These are phyloP conservation scores for Rubus parviflorus DNA, from an alignment of 306 rosid species.

Conservation along the genomic window DNA sequence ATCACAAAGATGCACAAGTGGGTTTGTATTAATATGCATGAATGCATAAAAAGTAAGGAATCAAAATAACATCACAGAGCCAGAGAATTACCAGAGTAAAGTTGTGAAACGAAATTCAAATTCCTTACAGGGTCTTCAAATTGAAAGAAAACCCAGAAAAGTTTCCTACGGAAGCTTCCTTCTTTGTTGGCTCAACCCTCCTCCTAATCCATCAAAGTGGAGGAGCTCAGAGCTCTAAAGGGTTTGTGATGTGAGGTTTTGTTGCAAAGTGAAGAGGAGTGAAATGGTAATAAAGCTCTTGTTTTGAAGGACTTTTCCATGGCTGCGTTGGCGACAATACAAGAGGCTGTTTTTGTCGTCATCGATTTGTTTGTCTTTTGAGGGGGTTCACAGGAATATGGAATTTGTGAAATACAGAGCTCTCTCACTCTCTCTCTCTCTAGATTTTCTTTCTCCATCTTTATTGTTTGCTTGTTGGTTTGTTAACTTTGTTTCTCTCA, in stretches of 20 bases:
- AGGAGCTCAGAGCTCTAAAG: slow-evolving; percentile 5
- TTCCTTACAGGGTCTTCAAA: slow-evolving; percentile 22
- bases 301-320: slow-evolving; percentile 33
- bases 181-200: background rate
- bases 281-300: slow-evolving; percentile 22
- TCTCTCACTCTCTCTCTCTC: slow-evolving; percentile 8
- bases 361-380: slow-evolving; percentile 34
- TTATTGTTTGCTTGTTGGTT: slow-evolving; percentile 18
- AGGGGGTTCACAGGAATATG: slow-evolving; percentile 38
- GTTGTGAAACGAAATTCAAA: slow-evolving; percentile 19
- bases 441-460: slow-evolving; percentile 17
- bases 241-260: slow-evolving; percentile 16
- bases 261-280: slow-evolving; percentile 12
- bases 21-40: background rate
- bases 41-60: slow-evolving; percentile 1
- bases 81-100: slow-evolving; percentile 29
- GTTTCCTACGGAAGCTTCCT: slow-evolving; percentile 9
- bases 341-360: slow-evolving; percentile 40
- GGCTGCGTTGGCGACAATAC: slow-evolving; percentile 40
- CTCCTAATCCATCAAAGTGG: slow-evolving; percentile 10
- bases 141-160: slow-evolving; percentile 23
- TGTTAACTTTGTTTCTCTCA: slow-evolving; percentile 23
- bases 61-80: slow-evolving; percentile 12
- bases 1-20: background rate
- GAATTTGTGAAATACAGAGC: slow-evolving; percentile 39